Evolutionary conservation across 495 filamentous ascomycete species (phyloP).

Genomic region (Jackrogersella multiformis): DNA sequence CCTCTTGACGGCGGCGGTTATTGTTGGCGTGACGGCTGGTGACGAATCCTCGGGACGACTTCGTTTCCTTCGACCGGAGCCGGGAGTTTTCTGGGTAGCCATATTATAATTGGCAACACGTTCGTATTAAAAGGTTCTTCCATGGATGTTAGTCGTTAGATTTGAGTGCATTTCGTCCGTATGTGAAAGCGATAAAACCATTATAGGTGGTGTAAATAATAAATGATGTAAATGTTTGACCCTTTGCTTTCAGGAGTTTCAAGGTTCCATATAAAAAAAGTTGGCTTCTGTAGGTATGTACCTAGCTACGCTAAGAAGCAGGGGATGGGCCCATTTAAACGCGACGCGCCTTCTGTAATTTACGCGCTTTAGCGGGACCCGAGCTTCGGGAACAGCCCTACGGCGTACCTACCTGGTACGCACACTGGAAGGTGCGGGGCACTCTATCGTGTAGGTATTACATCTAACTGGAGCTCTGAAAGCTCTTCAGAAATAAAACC

Average conservation of each 20-base stretch:
- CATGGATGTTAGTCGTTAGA: conserved; percentile 9
- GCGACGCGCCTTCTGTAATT: conserved; percentile 34
- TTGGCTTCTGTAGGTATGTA: too few species aligned
- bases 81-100: conserved; percentile 33
- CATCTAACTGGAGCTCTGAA: too few species aligned
- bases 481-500: too few species aligned
- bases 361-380: conserved; percentile 16
- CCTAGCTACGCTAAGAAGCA: neutral
- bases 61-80: conserved; percentile 43
- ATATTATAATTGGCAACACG: conserved; percentile 18
- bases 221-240: neutral
- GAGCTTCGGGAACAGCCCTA: too few species aligned
- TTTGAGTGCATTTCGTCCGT: neutral
- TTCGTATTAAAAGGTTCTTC: neutral
- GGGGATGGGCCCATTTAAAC: conserved; percentile 15
- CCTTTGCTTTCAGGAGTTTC: neutral
- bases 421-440: too few species aligned
- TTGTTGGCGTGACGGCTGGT: conserved; percentile 32
- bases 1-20: conserved; percentile 42
- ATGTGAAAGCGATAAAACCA: neutral
- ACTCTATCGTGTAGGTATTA: too few species aligned
- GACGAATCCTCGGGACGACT: conserved; percentile 36
- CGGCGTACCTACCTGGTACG: too few species aligned
- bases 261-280: conserved; percentile 16
- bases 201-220: neutral